Conservation (phyloP, 2,329 filamentous ascomycete genomes). For the Aspergillus neotritici region DNA sequence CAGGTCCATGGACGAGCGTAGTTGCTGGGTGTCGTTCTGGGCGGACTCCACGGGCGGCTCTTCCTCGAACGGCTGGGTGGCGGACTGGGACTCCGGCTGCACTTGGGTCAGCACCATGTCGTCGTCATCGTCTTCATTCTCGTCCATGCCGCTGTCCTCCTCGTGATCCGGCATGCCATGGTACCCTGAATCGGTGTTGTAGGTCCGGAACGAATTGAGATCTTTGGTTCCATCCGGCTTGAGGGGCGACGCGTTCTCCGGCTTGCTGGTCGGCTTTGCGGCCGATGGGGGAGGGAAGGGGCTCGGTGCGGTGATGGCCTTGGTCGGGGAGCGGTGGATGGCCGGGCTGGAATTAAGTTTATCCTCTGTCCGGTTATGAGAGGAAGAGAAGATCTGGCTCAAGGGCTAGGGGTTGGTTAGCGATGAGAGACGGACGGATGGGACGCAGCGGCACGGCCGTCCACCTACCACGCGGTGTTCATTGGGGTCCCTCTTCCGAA, state of each 20-base stretch:
- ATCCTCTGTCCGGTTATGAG: constrained; percentile 32
- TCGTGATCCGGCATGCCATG: constrained; percentile 42
- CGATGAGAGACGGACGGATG: constrained; percentile 2
- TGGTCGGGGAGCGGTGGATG: constrained; percentile 32
- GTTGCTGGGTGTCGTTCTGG: constrained; percentile 11
- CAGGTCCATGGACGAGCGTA: constrained; percentile 24
- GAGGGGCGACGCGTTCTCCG: constrained; percentile 13
- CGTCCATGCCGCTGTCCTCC: constrained; percentile 21
- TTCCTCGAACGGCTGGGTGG: constrained; percentile 31
- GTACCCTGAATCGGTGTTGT: constrained; percentile 45
- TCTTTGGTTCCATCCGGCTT: constrained; percentile 27
- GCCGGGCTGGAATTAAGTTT: constrained; percentile 32
- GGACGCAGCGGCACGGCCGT: neutral
- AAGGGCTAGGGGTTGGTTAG: constrained; percentile 33
- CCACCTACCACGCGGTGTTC: constrained; percentile 42
- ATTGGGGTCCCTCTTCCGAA: constrained; percentile 38
- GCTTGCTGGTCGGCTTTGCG: constrained; percentile 13
- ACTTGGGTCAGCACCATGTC: constrained; percentile 33
- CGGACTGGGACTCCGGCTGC: constrained; percentile 27
- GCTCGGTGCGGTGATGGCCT: constrained; percentile 14
- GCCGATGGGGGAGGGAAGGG: constrained; percentile 13
- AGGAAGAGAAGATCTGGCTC: constrained; percentile 44
- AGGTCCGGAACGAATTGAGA: constrained; percentile 36
- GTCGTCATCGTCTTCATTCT: constrained; percentile 36
- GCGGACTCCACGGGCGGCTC: constrained; percentile 10